Conservation (phyloP, 208 protist species). For the Trypanosoma scelopori region DNA sequence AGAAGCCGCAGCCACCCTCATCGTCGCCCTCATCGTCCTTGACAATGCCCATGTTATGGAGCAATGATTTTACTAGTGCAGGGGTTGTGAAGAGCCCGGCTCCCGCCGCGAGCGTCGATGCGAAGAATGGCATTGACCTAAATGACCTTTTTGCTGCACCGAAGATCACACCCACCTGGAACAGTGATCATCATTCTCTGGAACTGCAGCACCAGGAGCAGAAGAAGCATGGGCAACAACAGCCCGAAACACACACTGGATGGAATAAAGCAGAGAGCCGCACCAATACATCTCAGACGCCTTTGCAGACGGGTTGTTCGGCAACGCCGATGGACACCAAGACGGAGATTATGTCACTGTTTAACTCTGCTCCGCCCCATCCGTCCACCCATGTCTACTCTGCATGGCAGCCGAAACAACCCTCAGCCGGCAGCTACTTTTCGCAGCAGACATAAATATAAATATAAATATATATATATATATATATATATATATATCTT, state of each 20-base stretch:
- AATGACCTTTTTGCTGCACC: conserved; percentile 21
- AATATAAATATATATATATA: no score
- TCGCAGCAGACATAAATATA: conserved; percentile 29
- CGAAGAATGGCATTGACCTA: conserved; percentile 17
- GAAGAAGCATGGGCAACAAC: background rate
- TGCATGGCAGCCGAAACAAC: conserved; percentile 52
- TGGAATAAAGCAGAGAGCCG: background rate
- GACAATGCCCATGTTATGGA: conserved; percentile 17
- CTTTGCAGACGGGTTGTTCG: background rate
- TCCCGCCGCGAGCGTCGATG: background rate
- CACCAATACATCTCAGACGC: background rate
- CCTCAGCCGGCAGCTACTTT: conserved; percentile 14
- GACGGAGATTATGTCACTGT: conserved; percentile 70
- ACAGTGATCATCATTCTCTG: background rate
- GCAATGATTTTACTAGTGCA: background rate
- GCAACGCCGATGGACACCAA: conserved; percentile 24
- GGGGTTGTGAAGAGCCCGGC: background rate
- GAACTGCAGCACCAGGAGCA: background rate
- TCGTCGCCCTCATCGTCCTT: background rate
- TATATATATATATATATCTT: no score
- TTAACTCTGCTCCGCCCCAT: conserved; percentile 18
- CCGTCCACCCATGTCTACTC: conserved; percentile 22
- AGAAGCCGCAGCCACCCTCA: background rate
- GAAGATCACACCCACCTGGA: background rate
- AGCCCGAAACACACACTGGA: background rate